phyloP scores from a whole-genome alignment of 2,329 filamentous ascomycete species.

The Verticillium alfalfae region DNA sequence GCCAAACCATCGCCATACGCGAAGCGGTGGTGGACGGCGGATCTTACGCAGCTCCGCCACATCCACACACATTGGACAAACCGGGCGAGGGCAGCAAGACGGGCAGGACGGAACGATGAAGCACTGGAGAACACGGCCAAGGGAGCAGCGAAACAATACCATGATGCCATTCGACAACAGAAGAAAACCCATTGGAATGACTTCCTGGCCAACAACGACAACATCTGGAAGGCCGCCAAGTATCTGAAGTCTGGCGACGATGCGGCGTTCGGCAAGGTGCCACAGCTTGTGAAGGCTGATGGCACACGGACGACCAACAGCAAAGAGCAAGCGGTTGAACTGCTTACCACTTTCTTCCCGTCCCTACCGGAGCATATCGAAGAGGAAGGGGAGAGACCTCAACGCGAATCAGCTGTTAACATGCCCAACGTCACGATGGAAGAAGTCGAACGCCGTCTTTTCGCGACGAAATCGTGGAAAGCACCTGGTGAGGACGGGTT shows the following conservation, averaged over 20 bases:
- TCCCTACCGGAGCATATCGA: constrained; percentile 12
- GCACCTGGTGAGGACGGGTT: constrained; percentile 14
- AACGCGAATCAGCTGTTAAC: constrained; percentile 3
- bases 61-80: constrained; percentile 21
- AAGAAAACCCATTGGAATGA: constrained; percentile 19
- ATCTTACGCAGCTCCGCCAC: constrained; percentile 19
- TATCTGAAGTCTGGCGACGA: constrained; percentile 16
- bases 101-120: neutral
- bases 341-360: constrained; percentile 15
- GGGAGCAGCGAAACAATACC: constrained; percentile 15
- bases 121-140: constrained; percentile 13
- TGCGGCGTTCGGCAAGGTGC: constrained; percentile 16
- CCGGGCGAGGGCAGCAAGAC: constrained; percentile 13
- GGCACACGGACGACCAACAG: constrained; percentile 7
- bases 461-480: constrained; percentile 13
- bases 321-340: constrained; percentile 13
- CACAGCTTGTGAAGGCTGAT: constrained; percentile 13
- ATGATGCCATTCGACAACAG: constrained; percentile 16
- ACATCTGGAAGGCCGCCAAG: constrained; percentile 21
- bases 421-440: constrained; percentile 13
- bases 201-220: constrained; percentile 18
- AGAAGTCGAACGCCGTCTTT: constrained; percentile 14
- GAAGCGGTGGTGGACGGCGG: constrained; percentile 22
- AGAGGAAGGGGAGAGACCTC: constrained; percentile 12
- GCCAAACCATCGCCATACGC: constrained; percentile 18